Evolutionary conservation across 495 filamentous ascomycete species (phyloP).

Genomic region (Aspergillus affinis): DNA sequence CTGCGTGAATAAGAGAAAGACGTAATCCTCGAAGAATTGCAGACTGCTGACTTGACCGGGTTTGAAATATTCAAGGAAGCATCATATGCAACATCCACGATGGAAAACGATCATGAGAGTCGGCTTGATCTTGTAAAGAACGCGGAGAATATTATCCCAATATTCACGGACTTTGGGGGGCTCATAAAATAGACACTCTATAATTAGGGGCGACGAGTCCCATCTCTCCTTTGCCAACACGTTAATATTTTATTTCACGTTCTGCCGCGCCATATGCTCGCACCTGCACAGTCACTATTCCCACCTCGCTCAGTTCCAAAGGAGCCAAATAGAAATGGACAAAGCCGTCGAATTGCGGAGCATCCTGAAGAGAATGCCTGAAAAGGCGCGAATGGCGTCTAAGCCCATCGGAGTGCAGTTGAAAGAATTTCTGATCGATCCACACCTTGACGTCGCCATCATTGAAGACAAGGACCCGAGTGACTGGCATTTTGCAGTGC

Average conservation of each 20-base stretch:
- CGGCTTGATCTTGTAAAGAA: neutral
- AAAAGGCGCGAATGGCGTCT: conserved; percentile 6
- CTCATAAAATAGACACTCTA: neutral
- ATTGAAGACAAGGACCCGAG: conserved; percentile 29
- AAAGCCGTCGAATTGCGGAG: neutral
- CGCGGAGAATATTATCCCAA: neutral
- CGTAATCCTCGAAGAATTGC: no score
- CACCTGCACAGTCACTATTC: neutral
- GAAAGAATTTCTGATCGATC: conserved; percentile 32
- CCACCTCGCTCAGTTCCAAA: neutral
- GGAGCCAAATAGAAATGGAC: neutral
- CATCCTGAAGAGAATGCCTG: neutral
- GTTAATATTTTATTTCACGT: neutral
- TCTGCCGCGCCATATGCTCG: neutral
- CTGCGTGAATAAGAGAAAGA: no score
- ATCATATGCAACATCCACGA: no score
- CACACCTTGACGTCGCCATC: conserved; percentile 40
- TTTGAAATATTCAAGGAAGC: no score
- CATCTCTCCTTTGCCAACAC: neutral
- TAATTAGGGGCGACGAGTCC: neutral
- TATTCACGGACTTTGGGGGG: neutral
- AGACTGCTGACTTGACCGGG: no score
- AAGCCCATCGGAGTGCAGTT: conserved; percentile 32
- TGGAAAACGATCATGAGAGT: no score
- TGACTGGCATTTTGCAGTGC: no score